Evolutionary conservation across 495 filamentous ascomycete species (phyloP), one percentile per base, ranked within the genome.

Genomic region (Talaromyces nanjingensis): DNA sequence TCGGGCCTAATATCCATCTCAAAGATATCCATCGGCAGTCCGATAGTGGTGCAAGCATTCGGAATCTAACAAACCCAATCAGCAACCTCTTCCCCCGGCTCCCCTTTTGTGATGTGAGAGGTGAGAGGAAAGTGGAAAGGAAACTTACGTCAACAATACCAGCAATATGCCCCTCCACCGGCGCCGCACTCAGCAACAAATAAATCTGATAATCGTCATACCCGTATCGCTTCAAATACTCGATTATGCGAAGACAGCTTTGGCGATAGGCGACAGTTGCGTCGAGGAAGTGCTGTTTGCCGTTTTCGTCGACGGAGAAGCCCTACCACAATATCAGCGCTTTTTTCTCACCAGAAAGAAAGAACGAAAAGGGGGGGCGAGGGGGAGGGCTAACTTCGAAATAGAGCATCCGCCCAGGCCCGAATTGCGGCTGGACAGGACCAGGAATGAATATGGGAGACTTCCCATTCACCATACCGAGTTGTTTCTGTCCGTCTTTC

Each of bases 1-100:
- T 82, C 79, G 0, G 92, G 91, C 60, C 86, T 84, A 65, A 97
- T 92, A 73, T 97, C 92, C 72, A 98, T 96, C 71, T 94, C 91
- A 68, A 97, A 97, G 60, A 98, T 97, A 78, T 98, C 93, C 81
- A 96, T 92, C 12, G 93, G 93, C 45, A 98, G 73, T 0, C 92
- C 91, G 62, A 97, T 76, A 3, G 93, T 96, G 29, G 92, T 96
- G 72, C 93, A 97, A 0, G 92, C 91, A 72, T 88, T 88, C 1
- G 84, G 86, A 62, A 59, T 59, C 56, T 59, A 78, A 24, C 22
- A 24, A 24, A 24, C 22, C 22, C n/a, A 34, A 54, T 33, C 16
- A 20, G 56, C 56, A 18, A 33, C 54, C 8, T 3, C 24, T 54
- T 24, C 8, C 8, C 22, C 1, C n/a, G n/a, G n/a, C n/a, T n/a